phyloP scores from a whole-genome alignment of 225 moss, liverwort and hornwort genomes.

The Bryoerythrophyllum caledonicum region DNA sequence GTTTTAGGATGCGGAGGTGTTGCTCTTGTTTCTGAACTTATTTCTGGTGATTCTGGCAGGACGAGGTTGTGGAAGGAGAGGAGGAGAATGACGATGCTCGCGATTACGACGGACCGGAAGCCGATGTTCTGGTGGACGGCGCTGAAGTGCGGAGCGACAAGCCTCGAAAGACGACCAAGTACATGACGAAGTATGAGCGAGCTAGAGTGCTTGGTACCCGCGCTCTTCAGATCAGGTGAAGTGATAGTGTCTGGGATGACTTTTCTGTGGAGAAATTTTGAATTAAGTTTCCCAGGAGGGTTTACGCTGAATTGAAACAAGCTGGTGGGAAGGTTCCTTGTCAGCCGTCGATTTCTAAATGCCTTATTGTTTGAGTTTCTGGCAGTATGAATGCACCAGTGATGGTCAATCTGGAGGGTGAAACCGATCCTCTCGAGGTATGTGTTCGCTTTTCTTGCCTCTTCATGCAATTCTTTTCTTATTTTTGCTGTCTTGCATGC shows the following conservation, averaged over 20 bases:
- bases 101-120: slow-evolving; percentile 63
- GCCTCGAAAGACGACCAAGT: slow-evolving; percentile 96
- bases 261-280: background rate
- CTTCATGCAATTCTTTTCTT: slow-evolving; percentile 1
- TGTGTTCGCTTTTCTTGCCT: background rate
- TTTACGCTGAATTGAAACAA: background rate
- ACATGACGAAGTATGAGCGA: slow-evolving; percentile 99
- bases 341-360: background rate
- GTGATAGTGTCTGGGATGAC: background rate
- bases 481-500: slow-evolving; percentile 1
- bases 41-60: slow-evolving; percentile 30
- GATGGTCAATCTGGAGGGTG: slow-evolving; percentile 98
- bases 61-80: slow-evolving; percentile 74
- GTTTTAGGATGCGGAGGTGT: background rate
- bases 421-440: slow-evolving; percentile 99
- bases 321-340: background rate
- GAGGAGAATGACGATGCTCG: slow-evolving; percentile 77
- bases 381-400: slow-evolving; percentile 98
- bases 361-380: background rate
- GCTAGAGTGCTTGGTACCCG: slow-evolving; percentile 97
- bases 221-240: slow-evolving; percentile 90
- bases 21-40: background rate
- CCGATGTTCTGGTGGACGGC: slow-evolving; percentile 49
- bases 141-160: slow-evolving; percentile 68
- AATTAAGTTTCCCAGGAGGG: background rate